Evolutionary conservation across 805 yeast species (phyloP).

Genomic region (Torulaspora quercuum): DNA sequence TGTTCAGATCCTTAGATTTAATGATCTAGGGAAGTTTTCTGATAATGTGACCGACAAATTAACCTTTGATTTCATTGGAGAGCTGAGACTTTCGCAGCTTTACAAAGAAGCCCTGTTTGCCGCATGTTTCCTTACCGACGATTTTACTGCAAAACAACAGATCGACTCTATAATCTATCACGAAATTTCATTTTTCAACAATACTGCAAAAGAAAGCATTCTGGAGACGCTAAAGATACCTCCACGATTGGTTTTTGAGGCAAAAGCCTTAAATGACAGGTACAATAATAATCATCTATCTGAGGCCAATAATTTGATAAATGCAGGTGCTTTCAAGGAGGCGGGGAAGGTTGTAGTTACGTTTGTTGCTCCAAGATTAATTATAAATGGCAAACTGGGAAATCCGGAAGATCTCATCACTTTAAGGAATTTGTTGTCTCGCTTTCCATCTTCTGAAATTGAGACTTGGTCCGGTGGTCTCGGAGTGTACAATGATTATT

Average conservation of each 20-base stretch:
- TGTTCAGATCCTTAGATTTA: slow-evolving; percentile 43
- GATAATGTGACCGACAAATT: slow-evolving; percentile 38
- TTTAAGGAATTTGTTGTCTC: slow-evolving; percentile 39
- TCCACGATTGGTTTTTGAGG: slow-evolving; percentile 45
- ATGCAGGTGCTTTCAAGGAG: slow-evolving; percentile 55
- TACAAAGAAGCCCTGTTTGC: slow-evolving; percentile 63
- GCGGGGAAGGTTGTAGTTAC: slow-evolving; percentile 60
- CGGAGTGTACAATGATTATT: slow-evolving; percentile 52
- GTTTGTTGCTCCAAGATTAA: slow-evolving; percentile 68
- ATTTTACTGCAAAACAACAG: slow-evolving; percentile 41
- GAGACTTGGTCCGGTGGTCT: slow-evolving; percentile 57
- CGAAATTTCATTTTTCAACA: slow-evolving; percentile 25
- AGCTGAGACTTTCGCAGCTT: slow-evolving; percentile 46
- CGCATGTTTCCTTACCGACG: slow-evolving; percentile 53
- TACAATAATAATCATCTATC: slow-evolving; percentile 49
- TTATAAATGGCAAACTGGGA: slow-evolving; percentile 30
- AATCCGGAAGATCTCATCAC: slow-evolving; percentile 42
- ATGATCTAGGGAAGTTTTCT: slow-evolving; percentile 27
- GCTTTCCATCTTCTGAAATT: slow-evolving; percentile 44
- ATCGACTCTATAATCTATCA: slow-evolving; percentile 36
- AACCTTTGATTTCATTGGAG: slow-evolving; percentile 47
- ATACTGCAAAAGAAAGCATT: slow-evolving; percentile 9
- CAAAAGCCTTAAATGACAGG: slow-evolving; percentile 57
- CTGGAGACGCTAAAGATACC: slow-evolving; percentile 50
- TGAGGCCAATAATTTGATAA: slow-evolving; percentile 59